Percentiles rank a stretch among this genome's conserved stretches.
phyloP scores from a whole-genome alignment of 2,329 filamentous ascomycete genomes.

The Ophiostoma triangulosporum region DNA sequence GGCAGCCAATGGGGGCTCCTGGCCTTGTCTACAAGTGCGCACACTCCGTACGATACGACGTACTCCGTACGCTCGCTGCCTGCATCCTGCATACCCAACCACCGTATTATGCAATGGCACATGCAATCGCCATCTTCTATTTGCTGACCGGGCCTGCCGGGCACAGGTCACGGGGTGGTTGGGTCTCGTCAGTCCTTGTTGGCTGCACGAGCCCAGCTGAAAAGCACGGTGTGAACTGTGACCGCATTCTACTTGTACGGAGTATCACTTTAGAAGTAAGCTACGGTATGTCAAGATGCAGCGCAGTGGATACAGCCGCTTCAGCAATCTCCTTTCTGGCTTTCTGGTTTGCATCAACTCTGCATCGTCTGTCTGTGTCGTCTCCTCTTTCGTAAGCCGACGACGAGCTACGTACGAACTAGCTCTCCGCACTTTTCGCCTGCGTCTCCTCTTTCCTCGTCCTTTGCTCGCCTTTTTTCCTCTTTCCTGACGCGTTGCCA shows the following conservation, averaged over 20 bases:
- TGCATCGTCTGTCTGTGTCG: neutral
- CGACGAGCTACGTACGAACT: too few relatives aligned
- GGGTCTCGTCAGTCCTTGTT: neutral
- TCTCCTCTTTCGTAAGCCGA: neutral
- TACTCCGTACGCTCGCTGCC: neutral
- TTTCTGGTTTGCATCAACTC: neutral
- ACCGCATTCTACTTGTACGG: too few relatives aligned
- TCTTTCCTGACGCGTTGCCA: neutral
- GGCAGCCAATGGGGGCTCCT: too few relatives aligned
- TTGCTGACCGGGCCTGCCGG: neutral
- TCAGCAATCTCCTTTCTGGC: neutral
- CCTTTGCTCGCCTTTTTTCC: neutral
- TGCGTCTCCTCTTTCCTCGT: neutral
- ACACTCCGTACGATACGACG: neutral
- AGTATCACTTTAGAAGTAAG: too few relatives aligned
- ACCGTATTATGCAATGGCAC: conserved; percentile 7
- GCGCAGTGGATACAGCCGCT: too few relatives aligned
- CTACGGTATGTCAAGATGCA: too few relatives aligned
- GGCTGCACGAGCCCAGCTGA: conserved; percentile 10
- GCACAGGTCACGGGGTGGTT: neutral
- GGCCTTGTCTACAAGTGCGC: too few relatives aligned
- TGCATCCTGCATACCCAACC: neutral
- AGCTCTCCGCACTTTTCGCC: neutral
- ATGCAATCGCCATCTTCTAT: conserved; percentile 1
- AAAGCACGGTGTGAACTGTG: too few relatives aligned